These are phyloP conservation scores for Ophiostoma ips DNA, from an alignment of 2,329 filamentous ascomycete species.

Conservation along the genomic window DNA sequence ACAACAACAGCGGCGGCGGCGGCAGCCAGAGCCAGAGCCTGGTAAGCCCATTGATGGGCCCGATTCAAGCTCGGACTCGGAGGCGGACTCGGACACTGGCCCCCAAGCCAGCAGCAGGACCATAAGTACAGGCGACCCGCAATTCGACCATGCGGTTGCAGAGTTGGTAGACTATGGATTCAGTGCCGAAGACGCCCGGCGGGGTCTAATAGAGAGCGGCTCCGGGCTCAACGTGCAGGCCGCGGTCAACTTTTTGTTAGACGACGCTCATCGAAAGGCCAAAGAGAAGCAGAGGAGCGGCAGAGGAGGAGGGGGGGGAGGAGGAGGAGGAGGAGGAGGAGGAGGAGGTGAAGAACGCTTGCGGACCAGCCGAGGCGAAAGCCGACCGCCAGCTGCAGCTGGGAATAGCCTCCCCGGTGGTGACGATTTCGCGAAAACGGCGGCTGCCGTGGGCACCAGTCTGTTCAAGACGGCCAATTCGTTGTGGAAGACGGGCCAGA, in stretches of 20 bases:
- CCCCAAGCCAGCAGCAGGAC: not conserved
- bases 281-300: constrained; percentile 46
- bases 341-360: not conserved
- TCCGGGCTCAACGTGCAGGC: constrained; percentile 69
- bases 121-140: constrained; percentile 34
- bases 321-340: too few species aligned
- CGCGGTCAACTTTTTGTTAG: constrained; percentile 78
- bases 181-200: constrained; percentile 64
- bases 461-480: constrained; percentile 90
- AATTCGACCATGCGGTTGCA: constrained; percentile 66
- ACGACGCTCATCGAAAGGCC: constrained; percentile 76
- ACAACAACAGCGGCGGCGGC: constrained; percentile 17
- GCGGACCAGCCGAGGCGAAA: constrained; percentile 28
- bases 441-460: constrained; percentile 67
- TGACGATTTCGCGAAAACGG: constrained; percentile 65
- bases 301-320: too few species aligned
- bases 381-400: constrained; percentile 36
- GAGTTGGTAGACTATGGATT: constrained; percentile 95
- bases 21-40: constrained; percentile 30
- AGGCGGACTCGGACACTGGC: constrained; percentile 30
- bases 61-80: constrained; percentile 32
- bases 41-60: constrained; percentile 42
- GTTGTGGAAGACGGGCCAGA: constrained; percentile 87
- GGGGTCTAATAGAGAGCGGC: constrained; percentile 68
- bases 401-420: constrained; percentile 29